These are phyloP conservation scores for Auricularia cornea DNA, from an alignment of 768 basidiomycete species.

Conservation along the genomic window DNA sequence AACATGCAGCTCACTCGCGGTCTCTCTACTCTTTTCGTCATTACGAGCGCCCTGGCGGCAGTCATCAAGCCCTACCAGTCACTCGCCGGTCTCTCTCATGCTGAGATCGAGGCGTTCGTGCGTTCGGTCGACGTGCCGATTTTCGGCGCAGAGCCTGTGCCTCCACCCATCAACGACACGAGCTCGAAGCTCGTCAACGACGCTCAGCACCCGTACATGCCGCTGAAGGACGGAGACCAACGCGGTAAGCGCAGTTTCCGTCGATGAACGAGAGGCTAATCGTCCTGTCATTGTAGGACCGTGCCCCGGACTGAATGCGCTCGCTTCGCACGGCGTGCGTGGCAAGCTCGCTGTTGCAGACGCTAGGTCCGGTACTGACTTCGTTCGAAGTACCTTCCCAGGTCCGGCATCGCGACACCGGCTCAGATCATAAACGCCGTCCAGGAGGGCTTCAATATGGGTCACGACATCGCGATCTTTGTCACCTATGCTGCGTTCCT, in stretches of 20 bases:
- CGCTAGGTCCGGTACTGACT: neutral
- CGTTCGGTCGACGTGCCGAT: neutral
- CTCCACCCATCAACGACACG: neutral
- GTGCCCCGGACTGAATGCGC: slow-evolving; percentile 6
- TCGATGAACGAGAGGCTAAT: neutral
- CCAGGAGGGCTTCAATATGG: slow-evolving; percentile 8
- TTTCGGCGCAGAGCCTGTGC: neutral
- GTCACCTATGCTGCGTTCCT: slow-evolving; percentile 4
- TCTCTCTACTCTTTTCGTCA: too few species aligned
- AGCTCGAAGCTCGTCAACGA: slow-evolving; percentile 2
- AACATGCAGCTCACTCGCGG: too few species aligned
- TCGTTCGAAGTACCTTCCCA: slow-evolving; percentile 2
- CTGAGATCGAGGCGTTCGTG: slow-evolving; percentile 1
- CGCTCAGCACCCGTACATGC: slow-evolving; percentile 1
- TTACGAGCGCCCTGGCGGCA: neutral
- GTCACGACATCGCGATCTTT: neutral
- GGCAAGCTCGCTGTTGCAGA: neutral
- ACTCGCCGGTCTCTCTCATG: slow-evolving; percentile 2
- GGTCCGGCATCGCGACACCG: slow-evolving; percentile 4
- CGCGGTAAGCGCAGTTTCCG: neutral
- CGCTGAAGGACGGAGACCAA: neutral
- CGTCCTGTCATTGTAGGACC: neutral
- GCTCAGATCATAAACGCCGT: slow-evolving; percentile 6
- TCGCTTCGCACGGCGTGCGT: slow-evolving; percentile 4
- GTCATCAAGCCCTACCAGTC: neutral